Evolutionary conservation across 768 basidiomycete species (phyloP).

Genomic region (Boletus reticulatus): DNA sequence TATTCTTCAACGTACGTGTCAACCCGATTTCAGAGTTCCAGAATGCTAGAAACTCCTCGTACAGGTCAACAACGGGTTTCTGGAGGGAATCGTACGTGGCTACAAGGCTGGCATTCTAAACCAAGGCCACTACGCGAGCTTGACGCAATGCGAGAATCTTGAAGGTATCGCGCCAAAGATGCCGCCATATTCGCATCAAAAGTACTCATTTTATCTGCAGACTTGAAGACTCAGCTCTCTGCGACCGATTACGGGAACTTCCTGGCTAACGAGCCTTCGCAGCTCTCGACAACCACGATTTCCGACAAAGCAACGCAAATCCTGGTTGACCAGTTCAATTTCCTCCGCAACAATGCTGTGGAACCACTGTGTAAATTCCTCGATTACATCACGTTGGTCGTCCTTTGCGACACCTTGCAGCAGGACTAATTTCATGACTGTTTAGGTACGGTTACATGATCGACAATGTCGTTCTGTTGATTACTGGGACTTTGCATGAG

Average conservation of each 20-base stretch:
- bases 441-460: slow-evolving; percentile 98
- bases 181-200: neutral
- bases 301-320: slow-evolving; percentile 95
- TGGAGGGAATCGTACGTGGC: slow-evolving; percentile 84
- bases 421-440: slow-evolving; percentile 4
- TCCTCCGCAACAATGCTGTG: slow-evolving; percentile 85
- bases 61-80: slow-evolving; percentile 70
- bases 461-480: slow-evolving; percentile 96
- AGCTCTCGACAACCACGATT: slow-evolving; percentile 91
- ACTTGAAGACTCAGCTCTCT: slow-evolving; percentile 92
- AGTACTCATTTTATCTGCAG: slow-evolving; percentile 40
- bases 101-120: slow-evolving; percentile 92
- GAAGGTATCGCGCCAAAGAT: slow-evolving; percentile 60
- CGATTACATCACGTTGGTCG: slow-evolving; percentile 93
- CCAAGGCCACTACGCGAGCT: slow-evolving; percentile 86
- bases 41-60: slow-evolving; percentile 20
- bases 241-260: slow-evolving; percentile 99
- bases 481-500: slow-evolving; percentile 96
- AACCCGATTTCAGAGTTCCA: neutral
- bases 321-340: slow-evolving; percentile 97
- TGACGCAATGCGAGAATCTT: slow-evolving; percentile 95
- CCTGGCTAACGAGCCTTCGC: slow-evolving; percentile 92
- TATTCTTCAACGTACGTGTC: slow-evolving; percentile 78
- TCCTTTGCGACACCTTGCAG: slow-evolving; percentile 1
- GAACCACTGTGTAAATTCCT: slow-evolving; percentile 90